Evolutionary conservation across 495 filamentous ascomycete species (phyloP).

Genomic region (Hyaloscypha variabilis): DNA sequence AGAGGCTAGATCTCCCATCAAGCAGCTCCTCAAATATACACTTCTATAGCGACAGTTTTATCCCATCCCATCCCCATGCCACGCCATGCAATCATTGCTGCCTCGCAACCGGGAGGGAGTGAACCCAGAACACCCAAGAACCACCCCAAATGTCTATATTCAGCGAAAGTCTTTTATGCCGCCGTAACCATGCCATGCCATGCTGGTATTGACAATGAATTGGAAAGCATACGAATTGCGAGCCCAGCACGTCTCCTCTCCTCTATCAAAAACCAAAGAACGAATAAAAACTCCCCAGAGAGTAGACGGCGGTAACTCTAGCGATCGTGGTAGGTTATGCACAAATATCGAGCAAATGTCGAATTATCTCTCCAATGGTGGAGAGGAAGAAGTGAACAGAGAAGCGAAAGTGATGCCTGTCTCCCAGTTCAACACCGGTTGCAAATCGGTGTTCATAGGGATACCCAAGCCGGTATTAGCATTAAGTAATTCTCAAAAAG

Average conservation of each 20-base stretch:
- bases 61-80: background rate
- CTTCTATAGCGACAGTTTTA: slow-evolving; percentile 17
- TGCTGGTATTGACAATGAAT: background rate
- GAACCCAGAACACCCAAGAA: slow-evolving; percentile 8
- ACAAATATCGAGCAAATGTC: slow-evolving; percentile 1
- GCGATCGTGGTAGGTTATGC: slow-evolving; percentile 28
- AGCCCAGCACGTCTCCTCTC: slow-evolving; percentile 29
- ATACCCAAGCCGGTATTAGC: slow-evolving; percentile 9
- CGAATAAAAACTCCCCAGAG: slow-evolving; percentile 18
- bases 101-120: background rate
- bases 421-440: background rate
- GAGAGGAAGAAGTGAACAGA: slow-evolving; percentile 5
- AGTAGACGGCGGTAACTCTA: slow-evolving; percentile 30
- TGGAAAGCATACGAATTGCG: slow-evolving; percentile 14
- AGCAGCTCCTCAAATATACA: background rate
- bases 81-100: background rate
- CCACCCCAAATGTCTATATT: slow-evolving; percentile 22
- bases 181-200: background rate
- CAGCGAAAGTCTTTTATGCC: slow-evolving; percentile 20
- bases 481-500: slow-evolving; percentile 20
- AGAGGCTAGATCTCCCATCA: background rate
- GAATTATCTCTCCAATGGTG: background rate
- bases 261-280: background rate
- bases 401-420: slow-evolving; percentile 8
- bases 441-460: background rate